These are phyloP conservation scores for Geosmithia morbida DNA, from an alignment of 2,329 filamentous ascomycete species.

Conservation along the genomic window DNA sequence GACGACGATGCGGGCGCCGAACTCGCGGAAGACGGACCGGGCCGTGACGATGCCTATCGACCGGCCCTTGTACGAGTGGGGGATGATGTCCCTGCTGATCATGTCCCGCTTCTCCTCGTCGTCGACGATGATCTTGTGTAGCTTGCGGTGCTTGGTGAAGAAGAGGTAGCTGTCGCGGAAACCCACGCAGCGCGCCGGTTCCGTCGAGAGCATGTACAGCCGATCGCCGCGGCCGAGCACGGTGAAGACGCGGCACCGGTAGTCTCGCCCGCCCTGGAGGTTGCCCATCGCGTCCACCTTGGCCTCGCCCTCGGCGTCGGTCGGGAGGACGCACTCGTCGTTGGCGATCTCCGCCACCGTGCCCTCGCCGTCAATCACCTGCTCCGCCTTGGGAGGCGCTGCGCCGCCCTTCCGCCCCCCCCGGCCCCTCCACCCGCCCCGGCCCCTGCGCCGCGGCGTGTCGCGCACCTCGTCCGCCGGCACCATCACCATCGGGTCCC, in stretches of 20 bases:
- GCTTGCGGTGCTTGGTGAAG: slow-evolving; percentile 92
- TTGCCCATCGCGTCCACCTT: slow-evolving; percentile 88
- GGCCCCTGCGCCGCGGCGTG: slow-evolving; percentile 48
- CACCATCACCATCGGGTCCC: slow-evolving; percentile 48
- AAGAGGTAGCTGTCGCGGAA: slow-evolving; percentile 98
- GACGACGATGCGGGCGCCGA: slow-evolving; percentile 86
- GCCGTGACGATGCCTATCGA: slow-evolving; percentile 95
- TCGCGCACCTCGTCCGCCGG: slow-evolving; percentile 35
- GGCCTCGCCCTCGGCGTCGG: slow-evolving; percentile 75
- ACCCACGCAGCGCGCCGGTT: slow-evolving; percentile 89
- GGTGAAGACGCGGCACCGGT: slow-evolving; percentile 90
- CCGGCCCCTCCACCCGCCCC: slow-evolving; percentile 56
- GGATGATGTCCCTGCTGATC: slow-evolving; percentile 90
- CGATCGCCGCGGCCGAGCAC: slow-evolving; percentile 70
- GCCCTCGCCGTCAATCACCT: slow-evolving; percentile 86
- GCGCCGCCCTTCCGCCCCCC: slow-evolving; percentile 55
- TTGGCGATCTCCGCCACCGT: slow-evolving; percentile 81
- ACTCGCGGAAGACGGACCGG: slow-evolving; percentile 91
- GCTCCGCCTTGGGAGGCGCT: slow-evolving; percentile 62
- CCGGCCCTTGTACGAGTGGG: slow-evolving; percentile 95
- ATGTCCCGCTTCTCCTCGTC: slow-evolving; percentile 96
- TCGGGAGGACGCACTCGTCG: slow-evolving; percentile 81
- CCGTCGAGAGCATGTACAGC: slow-evolving; percentile 96
- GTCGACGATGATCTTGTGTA: slow-evolving; percentile 96
- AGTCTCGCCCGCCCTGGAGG: slow-evolving; percentile 72